Conservation (phyloP, 257 asterid genomes). For the Solanum medicagineum region DNA sequence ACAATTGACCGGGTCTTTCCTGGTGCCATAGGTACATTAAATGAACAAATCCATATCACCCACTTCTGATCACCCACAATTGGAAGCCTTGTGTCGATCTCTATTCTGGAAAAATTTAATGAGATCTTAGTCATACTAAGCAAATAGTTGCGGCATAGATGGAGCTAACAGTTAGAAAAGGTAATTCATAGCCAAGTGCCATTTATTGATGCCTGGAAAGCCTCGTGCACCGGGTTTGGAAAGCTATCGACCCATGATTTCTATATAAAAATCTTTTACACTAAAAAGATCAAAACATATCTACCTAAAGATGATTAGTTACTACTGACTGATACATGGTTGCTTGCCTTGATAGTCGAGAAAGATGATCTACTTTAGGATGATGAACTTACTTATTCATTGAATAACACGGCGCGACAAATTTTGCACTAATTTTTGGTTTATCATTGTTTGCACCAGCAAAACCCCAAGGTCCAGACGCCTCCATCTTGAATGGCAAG, state of each 20-base stretch:
- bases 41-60: conserved; percentile 98
- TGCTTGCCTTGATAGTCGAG: background rate
- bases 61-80: conserved; percentile 83
- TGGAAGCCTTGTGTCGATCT: conserved; percentile 89
- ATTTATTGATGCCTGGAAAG: background rate
- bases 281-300: background rate
- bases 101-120: conserved; percentile 38
- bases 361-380: background rate
- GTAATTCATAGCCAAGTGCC: background rate
- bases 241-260: background rate
- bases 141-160: background rate
- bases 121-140: background rate
- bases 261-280: background rate
- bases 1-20: conserved; percentile 99
- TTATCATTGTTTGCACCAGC: conserved; percentile 76
- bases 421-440: conserved; percentile 73
- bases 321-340: background rate
- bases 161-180: background rate
- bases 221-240: background rate
- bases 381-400: conserved; percentile 64
- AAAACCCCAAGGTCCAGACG: conserved; percentile 85
- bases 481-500: conserved; percentile 81
- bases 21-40: conserved; percentile 97
- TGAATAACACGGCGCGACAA: conserved; percentile 85
- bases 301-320: background rate